Evolutionary conservation across 2,329 filamentous ascomycete species (phyloP).

Genomic region (Verticillium alfalfae): DNA sequence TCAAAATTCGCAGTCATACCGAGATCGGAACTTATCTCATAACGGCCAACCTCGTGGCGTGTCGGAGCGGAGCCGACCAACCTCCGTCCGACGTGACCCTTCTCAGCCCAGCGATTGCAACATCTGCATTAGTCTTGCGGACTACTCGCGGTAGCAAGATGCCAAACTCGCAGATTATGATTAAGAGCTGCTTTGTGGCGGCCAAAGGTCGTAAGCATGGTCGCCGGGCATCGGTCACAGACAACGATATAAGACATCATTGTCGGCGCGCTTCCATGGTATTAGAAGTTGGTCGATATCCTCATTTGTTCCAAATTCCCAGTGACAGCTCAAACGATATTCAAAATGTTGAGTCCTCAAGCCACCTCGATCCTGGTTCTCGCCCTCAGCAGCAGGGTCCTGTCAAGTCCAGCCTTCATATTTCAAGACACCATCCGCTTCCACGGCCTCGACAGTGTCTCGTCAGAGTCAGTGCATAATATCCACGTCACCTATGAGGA

Average conservation of each 20-base stretch:
- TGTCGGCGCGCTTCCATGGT: not conserved
- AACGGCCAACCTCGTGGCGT: not conserved
- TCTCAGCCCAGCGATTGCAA: not conserved
- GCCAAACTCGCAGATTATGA: no score
- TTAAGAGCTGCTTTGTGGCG: no score
- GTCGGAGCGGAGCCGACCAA: not conserved
- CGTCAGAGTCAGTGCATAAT: slow-evolving; percentile 7
- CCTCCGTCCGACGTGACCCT: not conserved
- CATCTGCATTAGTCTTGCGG: not conserved
- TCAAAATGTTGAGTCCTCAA: slow-evolving; percentile 1
- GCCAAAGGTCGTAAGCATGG: not conserved
- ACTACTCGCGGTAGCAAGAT: not conserved
- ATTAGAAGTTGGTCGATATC: not conserved
- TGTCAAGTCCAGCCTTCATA: not conserved
- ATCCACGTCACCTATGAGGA: slow-evolving; percentile 14
- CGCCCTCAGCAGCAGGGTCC: not conserved
- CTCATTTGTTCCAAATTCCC: not conserved
- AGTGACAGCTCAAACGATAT: not conserved
- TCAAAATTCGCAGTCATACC: not conserved
- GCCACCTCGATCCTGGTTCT: not conserved
- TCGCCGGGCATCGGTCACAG: not conserved
- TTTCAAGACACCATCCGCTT: slow-evolving; percentile 1
- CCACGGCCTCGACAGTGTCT: not conserved
- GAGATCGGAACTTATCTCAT: not conserved
- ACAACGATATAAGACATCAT: not conserved